Percentiles rank a stretch among this genome's conserved stretches.
Conservation (phyloP, 768 basidiomycete species). For the Suillus plorans region DNA sequence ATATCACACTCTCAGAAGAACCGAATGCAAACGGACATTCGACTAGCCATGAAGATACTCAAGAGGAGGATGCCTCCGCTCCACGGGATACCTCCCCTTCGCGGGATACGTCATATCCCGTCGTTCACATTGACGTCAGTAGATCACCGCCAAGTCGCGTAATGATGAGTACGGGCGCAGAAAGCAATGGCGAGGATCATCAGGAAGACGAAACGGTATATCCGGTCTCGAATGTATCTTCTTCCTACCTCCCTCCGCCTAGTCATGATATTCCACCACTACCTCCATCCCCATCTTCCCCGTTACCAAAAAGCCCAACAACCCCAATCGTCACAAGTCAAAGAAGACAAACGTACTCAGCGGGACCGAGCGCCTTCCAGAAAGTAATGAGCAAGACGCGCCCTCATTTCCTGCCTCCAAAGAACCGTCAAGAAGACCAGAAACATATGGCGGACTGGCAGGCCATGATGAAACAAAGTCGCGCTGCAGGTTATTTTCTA, state of each 20-base stretch:
- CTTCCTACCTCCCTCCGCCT: not conserved
- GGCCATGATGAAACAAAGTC: constrained; percentile 83
- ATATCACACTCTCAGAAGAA: constrained; percentile 25
- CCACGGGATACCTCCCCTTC: constrained; percentile 13
- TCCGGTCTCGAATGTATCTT: not conserved
- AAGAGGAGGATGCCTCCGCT: constrained; percentile 4
- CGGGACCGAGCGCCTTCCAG: constrained; percentile 71
- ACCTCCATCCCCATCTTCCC: constrained; percentile 32
- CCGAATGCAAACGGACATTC: not conserved
- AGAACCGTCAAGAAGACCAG: constrained; percentile 69
- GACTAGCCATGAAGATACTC: not conserved
- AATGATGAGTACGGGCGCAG: constrained; percentile 14
- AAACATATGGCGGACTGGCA: constrained; percentile 88
- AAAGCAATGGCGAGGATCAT: not conserved
- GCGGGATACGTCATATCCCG: constrained; percentile 33
- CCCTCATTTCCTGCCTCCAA: constrained; percentile 85
- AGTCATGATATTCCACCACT: constrained; percentile 20
- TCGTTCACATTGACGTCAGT: constrained; percentile 46
- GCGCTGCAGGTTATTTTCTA: constrained; percentile 57
- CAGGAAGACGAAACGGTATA: not conserved
- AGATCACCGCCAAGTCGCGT: constrained; percentile 33
- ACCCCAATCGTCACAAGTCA: constrained; percentile 27
- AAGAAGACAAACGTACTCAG: constrained; percentile 48
- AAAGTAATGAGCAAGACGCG: constrained; percentile 82
- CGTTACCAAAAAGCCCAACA: constrained; percentile 21